Conservation (phyloP, 2,329 filamentous ascomycete species). For the Podosphaera xanthii region DNA sequence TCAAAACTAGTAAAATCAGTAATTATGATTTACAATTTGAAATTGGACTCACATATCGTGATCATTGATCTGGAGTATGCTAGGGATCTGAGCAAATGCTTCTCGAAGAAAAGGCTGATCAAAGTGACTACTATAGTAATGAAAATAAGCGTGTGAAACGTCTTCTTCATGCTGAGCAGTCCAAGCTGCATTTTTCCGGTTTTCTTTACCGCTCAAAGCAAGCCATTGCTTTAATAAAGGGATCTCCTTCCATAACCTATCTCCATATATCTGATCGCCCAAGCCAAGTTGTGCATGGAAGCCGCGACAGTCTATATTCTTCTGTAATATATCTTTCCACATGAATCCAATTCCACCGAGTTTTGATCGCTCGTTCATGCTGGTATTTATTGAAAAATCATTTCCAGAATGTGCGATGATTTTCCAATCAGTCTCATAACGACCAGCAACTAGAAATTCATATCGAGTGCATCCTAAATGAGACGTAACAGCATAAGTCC, state of each 20-base stretch:
- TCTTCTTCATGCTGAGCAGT: constrained; percentile 90
- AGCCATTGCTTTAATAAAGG: constrained; percentile 89
- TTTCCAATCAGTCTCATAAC: constrained; percentile 77
- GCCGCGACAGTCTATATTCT: constrained; percentile 86
- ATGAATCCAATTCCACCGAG: constrained; percentile 81
- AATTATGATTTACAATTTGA: not conserved
- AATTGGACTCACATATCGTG: constrained; percentile 69
- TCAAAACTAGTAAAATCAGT: constrained; percentile 46
- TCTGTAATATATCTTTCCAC: constrained; percentile 98
- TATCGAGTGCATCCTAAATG: constrained; percentile 95
- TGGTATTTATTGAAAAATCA: constrained; percentile 77
- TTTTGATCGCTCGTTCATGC: constrained; percentile 61
- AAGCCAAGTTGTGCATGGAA: constrained; percentile 87
- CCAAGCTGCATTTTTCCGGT: constrained; percentile 74
- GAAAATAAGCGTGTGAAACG: constrained; percentile 88
- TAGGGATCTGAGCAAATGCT: constrained; percentile 92
- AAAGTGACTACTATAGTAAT: constrained; percentile 96
- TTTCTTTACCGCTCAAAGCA: constrained; percentile 76
- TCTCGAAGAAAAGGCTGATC: constrained; percentile 88
- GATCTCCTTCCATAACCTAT: constrained; percentile 89
- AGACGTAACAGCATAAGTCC: constrained; percentile 96
- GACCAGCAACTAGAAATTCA: constrained; percentile 84
- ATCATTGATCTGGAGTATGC: constrained; percentile 79
- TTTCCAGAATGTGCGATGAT: constrained; percentile 94
- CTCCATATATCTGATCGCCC: constrained; percentile 87